Base-by-base conservation (phyloP, 2,329 filamentous ascomycete genomes). In the Hymenoscyphus occultus region DNA sequence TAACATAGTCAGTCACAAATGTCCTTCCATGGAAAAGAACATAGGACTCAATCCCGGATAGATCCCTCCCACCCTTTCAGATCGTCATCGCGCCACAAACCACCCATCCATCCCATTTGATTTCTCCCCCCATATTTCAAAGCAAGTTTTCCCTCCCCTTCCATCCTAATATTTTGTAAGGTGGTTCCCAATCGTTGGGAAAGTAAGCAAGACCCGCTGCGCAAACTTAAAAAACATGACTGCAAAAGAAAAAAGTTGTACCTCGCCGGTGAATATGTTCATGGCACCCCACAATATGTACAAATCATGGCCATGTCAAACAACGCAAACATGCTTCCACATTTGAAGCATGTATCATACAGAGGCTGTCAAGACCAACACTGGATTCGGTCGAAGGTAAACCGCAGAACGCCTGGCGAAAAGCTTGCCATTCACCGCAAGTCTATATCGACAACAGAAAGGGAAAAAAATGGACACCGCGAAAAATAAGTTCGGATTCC, bases 171-270 rank as follows among this genome's bases (percentile, higher is more conserved):
- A 31, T 39, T 12, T 31, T 31, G 14, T 39, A 51, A 19, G 28
- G 40, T 40, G 35, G 31, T 32, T 60, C 56, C 54, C 22, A 22
- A 58, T 12, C 6, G 28, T 22, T 39, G 56, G 13, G 64, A 60
- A 65, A 59, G 63, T 58, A 63, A 67, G 67, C 67, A 70, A 70
- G 66, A 68, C 68, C 65, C 65, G 67, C 68, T 67, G 60, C 67
- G 62, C 56, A 65, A 64, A 59, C 64, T 54, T 12, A 54, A 22
- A 19, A 54, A 35, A 35, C 35, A 35, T 35, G 9, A 35, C 9
- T 22, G 48, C 13, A 54, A 10, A 51, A 22, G 13, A 39, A 28
- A 58, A 59, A 10, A 12, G 13, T 14, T 35, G 28, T 28, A 51
- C 28, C 31, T 42, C 14, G 16, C 45, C 10, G 31, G 16, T 42